Evolutionary conservation across 768 basidiomycete genomes (phyloP).

Genomic region (Leccinum subtestaceum): DNA sequence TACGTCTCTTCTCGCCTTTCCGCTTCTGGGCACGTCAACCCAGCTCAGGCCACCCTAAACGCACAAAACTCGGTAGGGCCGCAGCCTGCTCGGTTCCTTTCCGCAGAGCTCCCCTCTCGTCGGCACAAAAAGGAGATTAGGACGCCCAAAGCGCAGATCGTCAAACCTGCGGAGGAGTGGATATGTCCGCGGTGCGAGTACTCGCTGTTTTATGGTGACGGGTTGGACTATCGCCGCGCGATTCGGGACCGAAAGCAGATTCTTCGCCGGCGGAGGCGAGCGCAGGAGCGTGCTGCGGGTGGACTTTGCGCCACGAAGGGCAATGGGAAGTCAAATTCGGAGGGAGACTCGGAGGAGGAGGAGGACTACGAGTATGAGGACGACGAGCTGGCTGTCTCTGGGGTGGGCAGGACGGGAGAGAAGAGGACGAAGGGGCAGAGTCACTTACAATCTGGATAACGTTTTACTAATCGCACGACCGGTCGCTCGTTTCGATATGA

Average conservation of each 20-base stretch:
- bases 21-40: slow-evolving; percentile 39
- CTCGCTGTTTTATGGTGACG: slow-evolving; percentile 86
- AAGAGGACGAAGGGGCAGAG: slow-evolving; percentile 17
- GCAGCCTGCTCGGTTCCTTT: slow-evolving; percentile 61
- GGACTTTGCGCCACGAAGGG: slow-evolving; percentile 26
- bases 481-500: slow-evolving; percentile 16
- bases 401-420: slow-evolving; percentile 15
- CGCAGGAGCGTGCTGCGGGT: slow-evolving; percentile 61
- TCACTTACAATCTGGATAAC: slow-evolving; percentile 24
- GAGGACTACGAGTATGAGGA: slow-evolving; percentile 8
- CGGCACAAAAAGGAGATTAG: slow-evolving; percentile 30
- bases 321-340: slow-evolving; percentile 16
- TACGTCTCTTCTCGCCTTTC: slow-evolving; percentile 87
- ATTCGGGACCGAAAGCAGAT: slow-evolving; percentile 78
- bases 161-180: slow-evolving; percentile 80
- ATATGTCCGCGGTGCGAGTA: slow-evolving; percentile 96
- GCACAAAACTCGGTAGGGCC: slow-evolving; percentile 55
- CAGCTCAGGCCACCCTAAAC: slow-evolving; percentile 39
- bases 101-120: slow-evolving; percentile 61
- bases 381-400: slow-evolving; percentile 9
- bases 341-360: slow-evolving; percentile 22
- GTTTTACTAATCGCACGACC: slow-evolving; percentile 9
- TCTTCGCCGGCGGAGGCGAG: slow-evolving; percentile 62
- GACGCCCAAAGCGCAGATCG: slow-evolving; percentile 36
- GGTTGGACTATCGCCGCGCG: slow-evolving; percentile 58